phyloP scores from a whole-genome alignment of 2,329 filamentous ascomycete species.

The Fusarium globosum region DNA sequence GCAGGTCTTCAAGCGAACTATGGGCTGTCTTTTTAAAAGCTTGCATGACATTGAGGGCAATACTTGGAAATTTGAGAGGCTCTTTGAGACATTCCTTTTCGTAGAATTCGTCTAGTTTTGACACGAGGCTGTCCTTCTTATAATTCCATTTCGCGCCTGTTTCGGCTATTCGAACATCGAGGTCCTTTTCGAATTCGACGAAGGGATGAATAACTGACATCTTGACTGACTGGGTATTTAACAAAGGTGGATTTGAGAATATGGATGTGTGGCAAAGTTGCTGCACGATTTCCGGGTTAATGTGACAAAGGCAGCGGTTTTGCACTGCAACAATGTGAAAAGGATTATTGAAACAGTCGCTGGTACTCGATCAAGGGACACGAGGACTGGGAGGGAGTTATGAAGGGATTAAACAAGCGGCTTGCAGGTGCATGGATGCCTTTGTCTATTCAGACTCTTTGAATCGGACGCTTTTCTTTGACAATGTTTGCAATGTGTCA shows the following conservation, averaged over 20 bases:
- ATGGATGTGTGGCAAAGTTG: neutral
- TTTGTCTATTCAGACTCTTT: slow-evolving; percentile 27
- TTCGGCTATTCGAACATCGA: neutral
- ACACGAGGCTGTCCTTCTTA: neutral
- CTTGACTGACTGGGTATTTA: neutral
- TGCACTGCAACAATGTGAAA: neutral
- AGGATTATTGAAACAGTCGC: neutral
- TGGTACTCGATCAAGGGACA: neutral
- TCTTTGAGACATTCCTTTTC: neutral
- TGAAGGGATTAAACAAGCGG: neutral
- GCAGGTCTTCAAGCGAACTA: neutral
- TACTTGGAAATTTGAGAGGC: neutral
- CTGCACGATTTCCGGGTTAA: neutral
- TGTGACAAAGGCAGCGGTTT: neutral
- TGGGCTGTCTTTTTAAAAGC: neutral
- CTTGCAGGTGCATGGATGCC: neutral
- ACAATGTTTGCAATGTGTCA: neutral
- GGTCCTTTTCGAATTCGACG: neutral
- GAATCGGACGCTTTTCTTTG: slow-evolving; percentile 10
- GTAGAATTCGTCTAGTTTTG: neutral
- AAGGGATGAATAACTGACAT: neutral
- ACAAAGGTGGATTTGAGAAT: neutral
- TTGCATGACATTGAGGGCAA: neutral
- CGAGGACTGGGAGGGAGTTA: slow-evolving; percentile 5
- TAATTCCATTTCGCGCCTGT: neutral